phyloP scores from a whole-genome alignment of 257 asterid species.

The Plantago major region DNA sequence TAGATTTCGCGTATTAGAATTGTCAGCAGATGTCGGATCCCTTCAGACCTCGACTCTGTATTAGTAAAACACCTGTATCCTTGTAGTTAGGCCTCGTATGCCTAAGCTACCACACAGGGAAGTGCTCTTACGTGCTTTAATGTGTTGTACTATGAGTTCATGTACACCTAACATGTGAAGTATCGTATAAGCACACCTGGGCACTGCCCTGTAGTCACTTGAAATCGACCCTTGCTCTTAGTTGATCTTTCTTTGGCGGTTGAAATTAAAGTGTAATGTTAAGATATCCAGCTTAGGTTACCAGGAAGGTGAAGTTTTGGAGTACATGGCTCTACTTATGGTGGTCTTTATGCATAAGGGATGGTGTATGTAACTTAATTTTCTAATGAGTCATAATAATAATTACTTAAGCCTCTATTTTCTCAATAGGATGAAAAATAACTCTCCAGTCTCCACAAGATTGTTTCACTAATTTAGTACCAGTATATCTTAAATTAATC shows the following conservation, averaged over 20 bases:
- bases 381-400: not conserved
- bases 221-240: not conserved
- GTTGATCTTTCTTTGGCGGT: not conserved
- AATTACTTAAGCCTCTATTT: not conserved
- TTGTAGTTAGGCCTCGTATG: not conserved
- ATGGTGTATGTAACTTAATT: not conserved
- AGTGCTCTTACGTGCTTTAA: no score
- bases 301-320: not conserved
- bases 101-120: no score
- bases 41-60: not conserved
- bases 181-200: no score
- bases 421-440: not conserved
- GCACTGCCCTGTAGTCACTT: not conserved
- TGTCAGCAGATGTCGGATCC: not conserved
- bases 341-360: not conserved
- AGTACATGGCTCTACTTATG: not conserved
- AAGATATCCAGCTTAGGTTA: constrained; percentile 2
- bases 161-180: no score
- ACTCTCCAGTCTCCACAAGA: not conserved
- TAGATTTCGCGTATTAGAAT: not conserved
- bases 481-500: not conserved
- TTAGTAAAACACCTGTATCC: not conserved
- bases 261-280: not conserved
- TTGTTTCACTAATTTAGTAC: not conserved
- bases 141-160: no score